Evolutionary conservation across 495 filamentous ascomycete genomes (phyloP), one percentile per base, ranked within the genome.

Genomic region (Aspergillus asperescens): DNA sequence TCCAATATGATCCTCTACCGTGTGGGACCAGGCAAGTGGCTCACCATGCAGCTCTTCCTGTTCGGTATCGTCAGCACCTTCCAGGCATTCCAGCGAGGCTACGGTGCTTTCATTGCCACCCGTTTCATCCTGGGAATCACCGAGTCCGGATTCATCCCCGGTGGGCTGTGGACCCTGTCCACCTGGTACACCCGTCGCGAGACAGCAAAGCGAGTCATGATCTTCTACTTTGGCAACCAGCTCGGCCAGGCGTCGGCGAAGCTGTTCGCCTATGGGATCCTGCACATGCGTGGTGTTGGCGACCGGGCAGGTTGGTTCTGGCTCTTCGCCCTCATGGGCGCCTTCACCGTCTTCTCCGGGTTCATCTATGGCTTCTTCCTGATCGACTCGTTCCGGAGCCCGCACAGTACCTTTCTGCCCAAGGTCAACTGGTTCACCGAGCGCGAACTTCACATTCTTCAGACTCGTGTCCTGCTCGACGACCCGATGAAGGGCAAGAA

Each of bases 21-120:
- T 1, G 56, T 82, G 29, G 81, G 80, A n/a, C 78, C 81, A 0
- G 63, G 64, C 2, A 54, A 64, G 1, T 84, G 81, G 81, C 66
- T 84, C 4, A 74, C 77, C 0, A 55, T 54, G 0, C 80, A 84
- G 58, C 71, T 83, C n/a, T 62, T 83, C 24, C 77, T 76, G 19
- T 82, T 76, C 71, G 80, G 80, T 0, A 50, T 80, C 8, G 74
- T 84, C 5, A 77, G 77, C 1, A 78, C 77, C 0, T 80, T 81
- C 54, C 81, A 84, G 60, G 75, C 77, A 1, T 84, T 82, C 57
- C 69, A 78, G 20, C 68, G 73, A 19, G 72, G 73, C 0, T 71
- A 77, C 35, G 68, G 66, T 2, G 68, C 74, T 3, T 83, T 70
- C 48, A 48, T 81, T 0, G 67, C 66, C 1, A 82, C 80, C 0